Percentiles rank a stretch among this genome's conserved stretches.
phyloP scores from a whole-genome alignment of 78 protist species.

The Dictyostelium intermedium region DNA sequence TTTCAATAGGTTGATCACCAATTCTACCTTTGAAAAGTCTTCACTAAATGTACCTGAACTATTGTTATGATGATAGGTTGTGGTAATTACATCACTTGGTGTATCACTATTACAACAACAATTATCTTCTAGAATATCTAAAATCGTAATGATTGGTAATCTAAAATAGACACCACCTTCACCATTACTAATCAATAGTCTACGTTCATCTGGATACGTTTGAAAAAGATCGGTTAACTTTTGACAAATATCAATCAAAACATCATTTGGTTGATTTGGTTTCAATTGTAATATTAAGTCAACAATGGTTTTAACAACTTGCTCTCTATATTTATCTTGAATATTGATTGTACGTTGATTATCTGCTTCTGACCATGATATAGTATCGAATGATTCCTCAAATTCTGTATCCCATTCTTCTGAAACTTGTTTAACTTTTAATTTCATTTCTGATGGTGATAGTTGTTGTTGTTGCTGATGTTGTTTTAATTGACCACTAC shows the following conservation, averaged over 20 bases:
- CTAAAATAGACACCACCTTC: slow-evolving; percentile 67
- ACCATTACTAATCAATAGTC: slow-evolving; percentile 51
- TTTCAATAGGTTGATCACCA: not conserved
- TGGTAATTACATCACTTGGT: not conserved
- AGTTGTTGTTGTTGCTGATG: not conserved
- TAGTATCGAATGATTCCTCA: slow-evolving; percentile 58
- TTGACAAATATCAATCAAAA: not conserved
- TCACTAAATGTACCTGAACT: not conserved
- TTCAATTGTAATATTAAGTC: slow-evolving; percentile 29
- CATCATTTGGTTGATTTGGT: not conserved
- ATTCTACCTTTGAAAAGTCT: not conserved
- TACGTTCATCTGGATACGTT: slow-evolving; percentile 37
- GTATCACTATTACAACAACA: not conserved
- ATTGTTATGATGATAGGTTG: not conserved
- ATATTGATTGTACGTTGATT: slow-evolving; percentile 45
- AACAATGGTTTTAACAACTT: slow-evolving; percentile 52
- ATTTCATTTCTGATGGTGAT: slow-evolving; percentile 3
- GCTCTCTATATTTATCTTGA: slow-evolving; percentile 71
- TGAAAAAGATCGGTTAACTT: slow-evolving; percentile 30
- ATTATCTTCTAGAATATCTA: slow-evolving; percentile 42
- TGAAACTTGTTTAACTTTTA: not conserved
- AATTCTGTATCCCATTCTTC: slow-evolving; percentile 73
- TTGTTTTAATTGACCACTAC: not conserved
- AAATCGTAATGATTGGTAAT: slow-evolving; percentile 35
- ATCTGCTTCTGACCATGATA: slow-evolving; percentile 26